Base-by-base conservation (phyloP, 2,329 filamentous ascomycete genomes). In the Tympanopsis confertula region DNA sequence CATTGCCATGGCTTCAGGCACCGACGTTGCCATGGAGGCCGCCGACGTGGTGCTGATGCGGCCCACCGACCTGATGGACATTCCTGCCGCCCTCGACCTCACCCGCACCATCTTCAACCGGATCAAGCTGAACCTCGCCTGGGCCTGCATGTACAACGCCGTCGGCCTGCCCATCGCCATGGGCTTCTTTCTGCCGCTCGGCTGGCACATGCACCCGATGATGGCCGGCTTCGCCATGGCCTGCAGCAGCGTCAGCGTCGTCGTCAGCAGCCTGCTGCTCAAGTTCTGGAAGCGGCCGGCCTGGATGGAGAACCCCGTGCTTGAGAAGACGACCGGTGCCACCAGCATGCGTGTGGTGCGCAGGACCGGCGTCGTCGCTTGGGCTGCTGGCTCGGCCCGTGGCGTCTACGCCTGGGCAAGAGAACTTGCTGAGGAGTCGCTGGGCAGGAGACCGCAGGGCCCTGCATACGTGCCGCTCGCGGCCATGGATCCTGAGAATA, bases 11-110 rank as follows among this genome's bases (percentile, higher is more conserved):
- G 74, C 86, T 4, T 87, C 81, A 5, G 91, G 91, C 40, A 96
- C 91, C 0, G 91, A 96, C 54, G 89, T 98, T 1, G 91, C 91
- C 36, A 94, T 98, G 78, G 91, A 96, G 62, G 91, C 91, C 1
- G 91, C 91, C 0, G 87, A 94, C 50, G 78, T 98, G 14, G 91
- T 98, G 13, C 78, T 98, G 39, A 98, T 98, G 89, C 79, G 83
- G 3, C 84, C 86, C 0, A 83, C 87, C 44, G 82, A 95, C 50
- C 72, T 98, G 3, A 85, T 96, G 65, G 85, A 89, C 49, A 86
- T 98, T n/a, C 85, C 91, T 0, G 83, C 86, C 0, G 79, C 85
- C 13, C 73, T 98, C 12, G 71, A 86, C 47, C 78, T 98, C 10
- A 81, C 86, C 15, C 77, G 81, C 30, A 76, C 74, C 24, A 95